Evolutionary conservation across 176 grass and related monocot species (phyloP), one percentile per base, ranked within the genome.

Genomic region (Secale cereale): DNA sequence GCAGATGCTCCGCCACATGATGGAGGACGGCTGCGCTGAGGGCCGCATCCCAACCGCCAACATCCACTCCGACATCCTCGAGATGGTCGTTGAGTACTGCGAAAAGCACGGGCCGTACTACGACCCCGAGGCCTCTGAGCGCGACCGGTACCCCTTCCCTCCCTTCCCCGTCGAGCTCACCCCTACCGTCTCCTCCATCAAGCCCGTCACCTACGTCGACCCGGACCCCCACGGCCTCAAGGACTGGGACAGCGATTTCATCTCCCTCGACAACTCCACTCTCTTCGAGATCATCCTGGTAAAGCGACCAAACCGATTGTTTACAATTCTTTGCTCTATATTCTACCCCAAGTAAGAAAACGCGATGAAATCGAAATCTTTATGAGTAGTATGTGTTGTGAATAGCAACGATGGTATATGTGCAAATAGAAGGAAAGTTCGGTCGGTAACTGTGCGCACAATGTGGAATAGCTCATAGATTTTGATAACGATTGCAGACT

Each of bases 231-330:
- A 92, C 13, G 86, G 89, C 12, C 84, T 97, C 74, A 80, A 91
- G n/a, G 65, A 50, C 14, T 97, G 88, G 88, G 88, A 97, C 59
- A n/a, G 40, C 5, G 84, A 89, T 8, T 87, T 97, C 73, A 73
- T 97, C 56, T 27, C 79, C 37, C 86, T 89, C 19, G 88, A 91
- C 83, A 88, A 91, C 59, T 77, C 85, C 78, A 89, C 83, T 28
- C 86, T 94, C 66, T 97, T 91, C 46, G 86, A 81, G 74, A 41
- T 94, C 83, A 85, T 97, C 68, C 35, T 97, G 70, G 94, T 97
- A 79, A 66, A 61, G 76, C 23, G 31, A 26, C 46, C 35, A 60
- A 59, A 3, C 27, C 40, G 25, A 29, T 45, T 78, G 19, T 68
- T 8, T 20, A 31, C 43, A 25, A 25, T 35, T 52, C 8, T 48